Base-by-base conservation (phyloP, 805 yeast species). In the Starmerella stellata region DNA sequence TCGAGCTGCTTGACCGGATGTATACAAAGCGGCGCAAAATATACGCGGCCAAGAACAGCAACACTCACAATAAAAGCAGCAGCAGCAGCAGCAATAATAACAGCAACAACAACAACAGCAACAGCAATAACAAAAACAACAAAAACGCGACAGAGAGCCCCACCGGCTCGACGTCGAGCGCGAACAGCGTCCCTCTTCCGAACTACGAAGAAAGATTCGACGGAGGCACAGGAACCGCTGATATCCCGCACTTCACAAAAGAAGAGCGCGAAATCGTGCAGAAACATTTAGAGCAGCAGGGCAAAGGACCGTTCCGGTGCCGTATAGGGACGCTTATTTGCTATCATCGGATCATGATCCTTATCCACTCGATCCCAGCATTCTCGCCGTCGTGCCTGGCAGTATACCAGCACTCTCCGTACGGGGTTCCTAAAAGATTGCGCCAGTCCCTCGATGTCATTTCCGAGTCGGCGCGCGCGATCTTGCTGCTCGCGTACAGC, bases 361-460 rank as follows among this genome's bases (percentile, higher is more conserved):
- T 46, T 13, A 34, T 49, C 7, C 47, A 44, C 39, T 49, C 53
- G 4, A 37, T 48, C 21, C 46, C 53, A 1, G 51, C 49, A 8
- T 41, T 46, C 35, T 35, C 48, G 11, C 51, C 52, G 5, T 39
- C 48, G 15, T 36, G 37, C 9, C 37, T 49, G n/a, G 15, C 25
- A 17, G 40, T 33, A 9, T 41, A 29, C 23, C 15, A 29, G 2
- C 15, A 37, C 15, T 33, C 31, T 4, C 38, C 30, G n/a, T 30
- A 37, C 19, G 38, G 39, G 4, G 19, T 40, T 4, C 48, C 50
- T 2, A 35, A 24, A 8, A 18, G 32, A 17, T 28, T 46, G 21
- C 27, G 14, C 9, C 16, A 40, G 20, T 44, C 50, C 15, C 29
- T 46, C 13, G 36, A 40, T 5, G 34, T 38, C 21, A 38, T 46